These are phyloP conservation scores for Cairneyella variabilis DNA, from an alignment of 495 filamentous ascomycete genomes.

Conservation along the genomic window DNA sequence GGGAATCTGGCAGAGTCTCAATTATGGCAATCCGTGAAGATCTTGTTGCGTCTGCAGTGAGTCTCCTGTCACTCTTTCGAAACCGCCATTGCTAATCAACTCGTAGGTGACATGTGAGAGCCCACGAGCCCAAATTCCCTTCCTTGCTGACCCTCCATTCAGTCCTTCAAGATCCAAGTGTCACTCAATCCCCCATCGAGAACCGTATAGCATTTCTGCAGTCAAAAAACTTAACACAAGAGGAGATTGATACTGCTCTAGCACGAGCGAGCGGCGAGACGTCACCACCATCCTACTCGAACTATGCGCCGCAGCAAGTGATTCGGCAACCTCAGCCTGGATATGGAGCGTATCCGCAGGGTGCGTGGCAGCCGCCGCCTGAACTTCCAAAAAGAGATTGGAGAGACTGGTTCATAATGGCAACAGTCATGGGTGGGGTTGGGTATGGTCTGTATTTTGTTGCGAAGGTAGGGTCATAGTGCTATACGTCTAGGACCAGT, in stretches of 20 bases:
- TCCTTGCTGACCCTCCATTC: conserved; percentile 16
- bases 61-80: conserved; percentile 27
- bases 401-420: conserved; percentile 98
- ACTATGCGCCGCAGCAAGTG: conserved; percentile 46
- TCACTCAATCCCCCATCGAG: conserved; percentile 85
- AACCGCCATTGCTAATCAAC: conserved; percentile 36
- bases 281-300: conserved; percentile 40
- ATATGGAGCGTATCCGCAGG: conserved; percentile 63
- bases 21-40: conserved; percentile 82
- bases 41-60: conserved; percentile 75
- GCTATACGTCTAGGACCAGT: not conserved
- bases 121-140: conserved; percentile 10
- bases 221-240: conserved; percentile 94
- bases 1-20: conserved; percentile 9
- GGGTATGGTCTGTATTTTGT: conserved; percentile 84
- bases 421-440: conserved; percentile 81
- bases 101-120: conserved; percentile 51
- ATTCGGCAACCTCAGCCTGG: conserved; percentile 49
- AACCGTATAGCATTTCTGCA: conserved; percentile 90
- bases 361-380: conserved; percentile 64
- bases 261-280: conserved; percentile 61
- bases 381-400: conserved; percentile 82
- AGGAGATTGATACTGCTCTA: conserved; percentile 85
- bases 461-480: conserved; percentile 59
- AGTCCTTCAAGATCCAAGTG: conserved; percentile 93